phyloP scores from a whole-genome alignment of 1,139 yeast genomes.

The Kodamaea fungicola region DNA sequence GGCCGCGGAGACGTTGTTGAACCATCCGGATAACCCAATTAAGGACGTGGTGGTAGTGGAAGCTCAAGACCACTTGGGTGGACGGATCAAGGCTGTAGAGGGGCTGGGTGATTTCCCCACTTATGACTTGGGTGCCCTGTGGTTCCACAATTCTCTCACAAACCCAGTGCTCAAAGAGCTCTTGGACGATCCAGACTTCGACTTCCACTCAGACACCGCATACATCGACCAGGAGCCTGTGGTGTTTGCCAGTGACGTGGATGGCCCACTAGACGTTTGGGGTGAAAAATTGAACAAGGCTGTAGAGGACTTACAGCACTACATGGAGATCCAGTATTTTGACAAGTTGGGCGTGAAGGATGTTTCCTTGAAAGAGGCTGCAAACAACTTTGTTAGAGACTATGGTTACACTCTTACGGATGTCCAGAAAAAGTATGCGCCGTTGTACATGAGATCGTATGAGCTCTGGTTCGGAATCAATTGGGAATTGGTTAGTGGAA shows the following conservation, averaged over 20 bases:
- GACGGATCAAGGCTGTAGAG: conserved; percentile 34
- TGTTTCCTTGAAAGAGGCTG: conserved; percentile 46
- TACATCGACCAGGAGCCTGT: conserved; percentile 52
- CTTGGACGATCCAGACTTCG: conserved; percentile 25
- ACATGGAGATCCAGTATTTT: conserved; percentile 52
- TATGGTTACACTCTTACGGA: conserved; percentile 47
- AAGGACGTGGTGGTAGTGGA: conserved; percentile 37
- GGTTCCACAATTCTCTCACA: conserved; percentile 81
- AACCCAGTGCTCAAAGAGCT: conserved; percentile 47
- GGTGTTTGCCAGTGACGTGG: conserved; percentile 47
- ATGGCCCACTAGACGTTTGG: conserved; percentile 26
- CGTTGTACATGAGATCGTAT: conserved; percentile 50
- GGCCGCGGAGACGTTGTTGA: conserved; percentile 61
- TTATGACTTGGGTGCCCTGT: conserved; percentile 82
- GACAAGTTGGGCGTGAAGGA: conserved; percentile 45
- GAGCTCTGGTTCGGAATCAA: conserved; percentile 81
- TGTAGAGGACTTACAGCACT: conserved; percentile 57
- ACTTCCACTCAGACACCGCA: conserved; percentile 27
- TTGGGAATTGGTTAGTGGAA: conserved; percentile 64
- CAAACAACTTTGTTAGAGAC: conserved; percentile 42
- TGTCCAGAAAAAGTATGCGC: conserved; percentile 49
- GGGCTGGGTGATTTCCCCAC: conserved; percentile 30
- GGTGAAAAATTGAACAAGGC: conserved; percentile 34
- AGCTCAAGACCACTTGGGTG: conserved; percentile 51
- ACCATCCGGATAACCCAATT: conserved; percentile 28